phyloP scores from a whole-genome alignment of 257 asterid genomes.

The Striga asiatica region DNA sequence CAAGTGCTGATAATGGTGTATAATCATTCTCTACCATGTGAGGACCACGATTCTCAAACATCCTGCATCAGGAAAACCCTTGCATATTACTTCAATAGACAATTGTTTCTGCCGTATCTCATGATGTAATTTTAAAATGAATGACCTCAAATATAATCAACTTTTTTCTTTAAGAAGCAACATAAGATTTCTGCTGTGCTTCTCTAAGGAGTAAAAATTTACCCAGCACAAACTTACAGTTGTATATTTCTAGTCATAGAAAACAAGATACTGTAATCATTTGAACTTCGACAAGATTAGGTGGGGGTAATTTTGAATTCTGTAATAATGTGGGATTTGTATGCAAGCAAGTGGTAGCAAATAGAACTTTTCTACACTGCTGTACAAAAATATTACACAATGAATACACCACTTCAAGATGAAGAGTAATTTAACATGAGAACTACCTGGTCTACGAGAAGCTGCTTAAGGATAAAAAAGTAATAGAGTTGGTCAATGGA shows the following conservation, averaged over 20 bases:
- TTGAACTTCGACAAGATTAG: no score
- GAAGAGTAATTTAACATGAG: neutral
- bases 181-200: neutral
- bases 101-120: slow-evolving; percentile 1
- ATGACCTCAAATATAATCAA: no score
- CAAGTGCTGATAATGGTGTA: slow-evolving; percentile 91
- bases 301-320: no score
- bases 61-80: slow-evolving; percentile 45
- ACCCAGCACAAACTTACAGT: neutral
- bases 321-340: neutral
- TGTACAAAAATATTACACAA: neutral
- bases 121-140: neutral
- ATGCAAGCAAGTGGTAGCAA: neutral
- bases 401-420: neutral
- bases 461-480: neutral
- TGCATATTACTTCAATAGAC: slow-evolving; percentile 7
- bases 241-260: neutral
- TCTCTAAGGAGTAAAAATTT: neutral
- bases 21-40: slow-evolving; percentile 95
- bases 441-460: neutral
- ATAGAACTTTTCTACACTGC: neutral
- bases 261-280: no score
- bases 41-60: slow-evolving; percentile 96
- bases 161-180: neutral
- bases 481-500: neutral